Evolutionary conservation across 1,139 yeast genomes (phyloP).

Genomic region (Saccharomyces hybrid): DNA sequence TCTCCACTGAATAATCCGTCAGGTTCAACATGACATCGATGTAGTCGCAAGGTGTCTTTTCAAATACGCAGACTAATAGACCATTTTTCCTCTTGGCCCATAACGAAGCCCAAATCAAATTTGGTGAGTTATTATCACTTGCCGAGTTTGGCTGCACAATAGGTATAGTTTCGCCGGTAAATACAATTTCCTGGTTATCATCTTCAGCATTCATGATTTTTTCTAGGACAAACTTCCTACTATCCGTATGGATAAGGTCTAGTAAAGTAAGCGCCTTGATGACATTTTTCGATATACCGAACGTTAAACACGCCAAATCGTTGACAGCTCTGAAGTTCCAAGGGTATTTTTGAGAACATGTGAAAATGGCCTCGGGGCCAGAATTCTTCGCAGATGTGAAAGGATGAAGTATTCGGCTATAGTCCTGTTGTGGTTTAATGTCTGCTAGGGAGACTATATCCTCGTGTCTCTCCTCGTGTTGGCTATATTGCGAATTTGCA

Average conservation of each 20-base stretch:
- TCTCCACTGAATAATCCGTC: conserved; percentile 22
- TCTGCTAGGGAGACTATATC: conserved; percentile 10
- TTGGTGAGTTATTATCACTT: conserved; percentile 30
- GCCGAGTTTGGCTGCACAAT: conserved; percentile 39
- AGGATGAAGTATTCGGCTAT: conserved; percentile 42
- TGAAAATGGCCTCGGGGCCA: conserved; percentile 76
- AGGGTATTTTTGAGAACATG: conserved; percentile 69
- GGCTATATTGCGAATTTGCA: conserved; percentile 1
- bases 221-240: conserved; percentile 58
- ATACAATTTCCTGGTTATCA: conserved; percentile 38
- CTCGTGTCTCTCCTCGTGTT: background rate
- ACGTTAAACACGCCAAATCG: conserved; percentile 81
- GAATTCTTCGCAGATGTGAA: conserved; percentile 59
- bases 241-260: conserved; percentile 75
- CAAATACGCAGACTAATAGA: conserved; percentile 75
- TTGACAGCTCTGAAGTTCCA: conserved; percentile 81
- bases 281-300: conserved; percentile 68
- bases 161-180: conserved; percentile 52
- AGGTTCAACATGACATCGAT: conserved; percentile 48
- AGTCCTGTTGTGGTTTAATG: conserved; percentile 17
- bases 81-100: conserved; percentile 81
- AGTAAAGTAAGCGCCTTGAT: conserved; percentile 58
- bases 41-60: conserved; percentile 79
- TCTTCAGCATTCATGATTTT: conserved; percentile 40
- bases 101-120: conserved; percentile 67